These are phyloP conservation scores for Gentiana dahurica DNA, from an alignment of 257 asterid genomes.

Conservation along the genomic window DNA sequence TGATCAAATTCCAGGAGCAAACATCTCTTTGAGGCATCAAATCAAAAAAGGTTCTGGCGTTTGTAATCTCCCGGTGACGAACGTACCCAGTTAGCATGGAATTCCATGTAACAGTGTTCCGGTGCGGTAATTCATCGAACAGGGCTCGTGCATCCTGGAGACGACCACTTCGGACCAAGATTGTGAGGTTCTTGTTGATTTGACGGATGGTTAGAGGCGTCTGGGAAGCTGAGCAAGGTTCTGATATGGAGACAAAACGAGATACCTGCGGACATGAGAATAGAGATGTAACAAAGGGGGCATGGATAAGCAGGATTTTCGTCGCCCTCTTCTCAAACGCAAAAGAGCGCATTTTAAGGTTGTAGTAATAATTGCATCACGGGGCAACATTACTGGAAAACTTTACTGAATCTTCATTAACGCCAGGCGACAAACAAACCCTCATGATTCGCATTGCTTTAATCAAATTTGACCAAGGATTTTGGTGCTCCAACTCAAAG, in stretches of 20 bases:
- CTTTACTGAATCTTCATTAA: too few species aligned
- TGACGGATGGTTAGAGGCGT: slow-evolving; percentile 20
- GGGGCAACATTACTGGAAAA: slow-evolving; percentile 1
- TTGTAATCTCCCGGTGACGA: slow-evolving; percentile 34
- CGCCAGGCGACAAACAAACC: too few species aligned
- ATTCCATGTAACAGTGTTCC: slow-evolving; percentile 77
- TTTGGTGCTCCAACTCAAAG: too few species aligned
- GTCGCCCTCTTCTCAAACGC: neutral
- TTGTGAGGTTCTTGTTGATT: slow-evolving; percentile 36
- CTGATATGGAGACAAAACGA: slow-evolving; percentile 4
- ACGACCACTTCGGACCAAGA: slow-evolving; percentile 38
- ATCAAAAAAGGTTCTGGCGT: slow-evolving; percentile 62
- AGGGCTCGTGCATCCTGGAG: slow-evolving; percentile 49
- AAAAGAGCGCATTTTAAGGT: neutral
- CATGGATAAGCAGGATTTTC: neutral
- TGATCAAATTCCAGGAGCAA: slow-evolving; percentile 65
- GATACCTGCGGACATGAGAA: neutral
- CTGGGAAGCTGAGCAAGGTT: neutral
- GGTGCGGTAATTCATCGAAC: slow-evolving; percentile 29
- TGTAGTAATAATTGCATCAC: neutral
- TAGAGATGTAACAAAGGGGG: neutral
- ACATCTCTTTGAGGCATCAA: slow-evolving; percentile 54
- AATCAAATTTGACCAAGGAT: too few species aligned
- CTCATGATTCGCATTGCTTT: too few species aligned
- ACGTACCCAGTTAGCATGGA: slow-evolving; percentile 65